Evolutionary conservation across 2,329 filamentous ascomycete species (phyloP).

Genomic region (Fusarium verrucosum): DNA sequence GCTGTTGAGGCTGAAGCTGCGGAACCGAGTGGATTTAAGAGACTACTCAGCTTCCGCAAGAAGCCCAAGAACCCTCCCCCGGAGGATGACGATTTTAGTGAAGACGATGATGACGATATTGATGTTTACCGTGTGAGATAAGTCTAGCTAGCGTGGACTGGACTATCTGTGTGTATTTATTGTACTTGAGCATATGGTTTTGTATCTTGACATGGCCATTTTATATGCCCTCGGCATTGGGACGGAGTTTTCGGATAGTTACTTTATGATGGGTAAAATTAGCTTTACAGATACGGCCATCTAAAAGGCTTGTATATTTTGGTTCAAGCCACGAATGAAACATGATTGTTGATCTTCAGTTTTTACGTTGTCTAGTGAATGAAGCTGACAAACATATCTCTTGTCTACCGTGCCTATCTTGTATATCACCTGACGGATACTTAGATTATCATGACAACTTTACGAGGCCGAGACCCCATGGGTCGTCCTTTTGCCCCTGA

Average conservation of each 20-base stretch:
- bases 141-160: slow-evolving; percentile 3
- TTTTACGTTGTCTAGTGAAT: neutral
- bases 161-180: slow-evolving; percentile 15
- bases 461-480: slow-evolving; percentile 6
- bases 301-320: slow-evolving; percentile 22
- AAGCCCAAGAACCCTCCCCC: slow-evolving; percentile 43
- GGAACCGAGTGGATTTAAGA: slow-evolving; percentile 54
- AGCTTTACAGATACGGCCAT: slow-evolving; percentile 17
- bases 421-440: too few relatives aligned
- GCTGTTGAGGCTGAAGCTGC: slow-evolving; percentile 29
- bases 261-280: slow-evolving; percentile 15
- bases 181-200: slow-evolving; percentile 8
- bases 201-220: slow-evolving; percentile 11
- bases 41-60: slow-evolving; percentile 57
- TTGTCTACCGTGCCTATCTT: too few relatives aligned
- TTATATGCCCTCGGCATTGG: slow-evolving; percentile 19
- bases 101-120: slow-evolving; percentile 41
- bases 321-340: slow-evolving; percentile 9
- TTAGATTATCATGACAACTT: too few relatives aligned
- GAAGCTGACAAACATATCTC: too few relatives aligned
- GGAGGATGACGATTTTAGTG: slow-evolving; percentile 43
- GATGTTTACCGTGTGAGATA: slow-evolving; percentile 36
- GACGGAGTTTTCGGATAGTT: slow-evolving; percentile 12
- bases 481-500: slow-evolving; percentile 21
- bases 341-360: slow-evolving; percentile 3